Percentiles rank a stretch among this genome's conserved stretches.
These are phyloP conservation scores for Puccinellia tenuiflora DNA, from an alignment of 176 grass and related monocot genomes.

Conservation along the genomic window DNA sequence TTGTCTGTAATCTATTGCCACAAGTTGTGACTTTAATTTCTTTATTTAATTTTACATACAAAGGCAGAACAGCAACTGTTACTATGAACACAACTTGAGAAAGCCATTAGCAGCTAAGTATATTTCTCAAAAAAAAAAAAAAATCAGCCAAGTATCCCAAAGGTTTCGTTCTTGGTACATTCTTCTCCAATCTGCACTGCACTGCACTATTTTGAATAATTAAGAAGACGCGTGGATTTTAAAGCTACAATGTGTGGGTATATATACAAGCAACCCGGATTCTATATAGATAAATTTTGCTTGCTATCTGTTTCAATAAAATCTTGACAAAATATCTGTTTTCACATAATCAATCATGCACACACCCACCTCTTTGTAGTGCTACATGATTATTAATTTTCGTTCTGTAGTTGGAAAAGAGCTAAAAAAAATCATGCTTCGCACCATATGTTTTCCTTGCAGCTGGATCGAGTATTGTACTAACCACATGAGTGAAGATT, in stretches of 20 bases:
- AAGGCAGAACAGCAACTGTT: neutral
- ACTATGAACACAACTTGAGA: neutral
- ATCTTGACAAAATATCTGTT: neutral
- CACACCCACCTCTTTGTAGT: neutral
- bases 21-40: neutral
- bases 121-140: too few relatives aligned
- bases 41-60: constrained; percentile 9
- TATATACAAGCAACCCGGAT: neutral
- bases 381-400: neutral
- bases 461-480: too few relatives aligned
- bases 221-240: neutral
- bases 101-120: neutral
- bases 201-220: neutral
- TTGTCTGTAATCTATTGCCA: constrained; percentile 8
- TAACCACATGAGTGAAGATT: too few relatives aligned
- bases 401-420: neutral
- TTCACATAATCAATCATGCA: neutral
- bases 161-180: neutral
- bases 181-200: neutral
- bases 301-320: neutral
- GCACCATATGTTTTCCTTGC: neutral
- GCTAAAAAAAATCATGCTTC: neutral
- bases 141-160: neutral
- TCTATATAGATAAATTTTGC: neutral
- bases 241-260: neutral